Evolutionary conservation across 2,329 filamentous ascomycete genomes (phyloP).

Genomic region (Nothopassalora personata): DNA sequence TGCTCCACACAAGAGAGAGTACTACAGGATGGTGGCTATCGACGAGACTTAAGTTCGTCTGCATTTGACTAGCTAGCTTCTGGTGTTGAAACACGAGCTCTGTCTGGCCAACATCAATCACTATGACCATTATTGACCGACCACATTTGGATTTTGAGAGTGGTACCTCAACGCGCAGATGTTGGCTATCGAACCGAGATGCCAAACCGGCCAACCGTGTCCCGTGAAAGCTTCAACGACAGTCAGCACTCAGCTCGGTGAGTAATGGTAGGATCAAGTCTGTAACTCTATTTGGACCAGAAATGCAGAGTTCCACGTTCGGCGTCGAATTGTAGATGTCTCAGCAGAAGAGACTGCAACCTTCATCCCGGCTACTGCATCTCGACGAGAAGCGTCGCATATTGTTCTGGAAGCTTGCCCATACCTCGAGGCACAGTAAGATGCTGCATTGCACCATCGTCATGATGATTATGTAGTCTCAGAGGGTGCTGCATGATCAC

Average conservation of each 20-base stretch:
- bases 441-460: background rate
- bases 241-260: background rate
- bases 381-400: background rate
- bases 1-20: background rate
- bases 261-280: background rate
- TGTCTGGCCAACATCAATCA: background rate
- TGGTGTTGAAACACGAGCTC: background rate
- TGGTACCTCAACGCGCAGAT: background rate
- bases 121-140: too few species aligned
- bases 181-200: background rate
- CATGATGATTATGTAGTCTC: background rate
- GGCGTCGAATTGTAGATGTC: background rate
- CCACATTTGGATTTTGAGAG: too few species aligned
- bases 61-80: background rate
- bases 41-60: background rate
- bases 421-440: background rate
- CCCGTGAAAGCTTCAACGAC: background rate
- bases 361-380: conserved; percentile 1
- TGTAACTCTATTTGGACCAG: background rate
- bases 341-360: background rate
- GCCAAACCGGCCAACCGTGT: background rate
- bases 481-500: background rate
- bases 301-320: background rate
- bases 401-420: background rate
- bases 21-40: background rate